phyloP scores from a whole-genome alignment of 768 basidiomycete species.

The Xerocomellus dryophilus region DNA sequence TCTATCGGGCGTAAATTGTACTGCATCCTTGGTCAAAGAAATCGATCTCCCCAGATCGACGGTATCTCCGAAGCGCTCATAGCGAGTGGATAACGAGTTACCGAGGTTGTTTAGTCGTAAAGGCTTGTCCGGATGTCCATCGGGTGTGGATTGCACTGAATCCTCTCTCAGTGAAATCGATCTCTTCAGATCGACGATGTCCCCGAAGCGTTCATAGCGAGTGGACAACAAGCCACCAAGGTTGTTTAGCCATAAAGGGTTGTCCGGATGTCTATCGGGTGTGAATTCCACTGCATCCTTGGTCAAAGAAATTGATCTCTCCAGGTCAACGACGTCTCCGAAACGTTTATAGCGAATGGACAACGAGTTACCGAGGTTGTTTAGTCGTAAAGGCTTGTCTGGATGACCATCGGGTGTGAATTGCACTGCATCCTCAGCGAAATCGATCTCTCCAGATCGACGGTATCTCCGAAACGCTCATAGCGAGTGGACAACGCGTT shows the following conservation, averaged over 20 bases:
- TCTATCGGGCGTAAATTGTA: no score
- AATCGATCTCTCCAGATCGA: no score
- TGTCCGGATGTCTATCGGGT: background rate
- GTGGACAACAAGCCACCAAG: background rate
- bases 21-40: no score
- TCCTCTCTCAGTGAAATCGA: background rate
- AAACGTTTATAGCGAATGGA: no score
- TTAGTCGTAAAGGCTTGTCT: background rate
- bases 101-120: background rate
- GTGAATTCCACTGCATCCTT: no score
- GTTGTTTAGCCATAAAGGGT: background rate
- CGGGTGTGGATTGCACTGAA: no score
- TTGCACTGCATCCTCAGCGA: background rate
- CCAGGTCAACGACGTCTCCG: no score
- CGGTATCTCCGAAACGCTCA: background rate
- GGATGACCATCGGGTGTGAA: background rate
- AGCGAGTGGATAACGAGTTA: background rate
- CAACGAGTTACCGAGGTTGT: no score
- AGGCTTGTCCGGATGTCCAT: no score
- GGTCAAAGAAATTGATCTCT: no score
- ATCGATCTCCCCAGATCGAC: background rate
- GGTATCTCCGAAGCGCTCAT: background rate
- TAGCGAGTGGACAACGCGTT: background rate
- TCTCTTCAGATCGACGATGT: background rate
- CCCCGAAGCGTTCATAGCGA: background rate